Evolutionary conservation across 2,329 filamentous ascomycete species (phyloP).

Genomic region (Incumbomyces lentus): DNA sequence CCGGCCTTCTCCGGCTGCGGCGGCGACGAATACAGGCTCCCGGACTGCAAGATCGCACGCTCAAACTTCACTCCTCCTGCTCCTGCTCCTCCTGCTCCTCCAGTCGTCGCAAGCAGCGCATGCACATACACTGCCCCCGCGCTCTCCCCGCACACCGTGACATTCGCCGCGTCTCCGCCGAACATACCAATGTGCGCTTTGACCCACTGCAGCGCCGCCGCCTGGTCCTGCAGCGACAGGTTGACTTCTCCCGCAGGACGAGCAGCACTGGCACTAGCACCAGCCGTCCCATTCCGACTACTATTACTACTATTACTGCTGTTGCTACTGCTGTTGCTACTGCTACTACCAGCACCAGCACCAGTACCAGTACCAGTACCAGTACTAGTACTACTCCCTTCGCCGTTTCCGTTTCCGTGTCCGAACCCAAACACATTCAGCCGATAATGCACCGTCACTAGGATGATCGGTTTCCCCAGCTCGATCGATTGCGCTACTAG

Average conservation of each 20-base stretch:
- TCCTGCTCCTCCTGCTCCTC: no score
- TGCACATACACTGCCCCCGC: background rate
- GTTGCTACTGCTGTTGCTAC: no score
- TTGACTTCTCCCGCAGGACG: conserved; percentile 34
- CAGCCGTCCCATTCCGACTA: no score
- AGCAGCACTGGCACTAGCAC: no score
- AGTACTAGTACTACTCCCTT: no score
- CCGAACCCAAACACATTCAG: conserved; percentile 35
- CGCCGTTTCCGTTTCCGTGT: no score
- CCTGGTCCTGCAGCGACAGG: conserved; percentile 33
- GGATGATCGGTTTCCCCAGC: conserved; percentile 37
- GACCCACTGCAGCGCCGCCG: conserved; percentile 29
- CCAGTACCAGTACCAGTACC: no score
- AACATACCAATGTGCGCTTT: conserved; percentile 30
- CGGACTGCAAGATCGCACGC: conserved; percentile 1
- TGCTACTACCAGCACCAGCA: no score
- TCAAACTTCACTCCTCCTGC: background rate
- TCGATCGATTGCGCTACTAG: conserved; percentile 37
- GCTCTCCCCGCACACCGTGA: conserved; percentile 1
- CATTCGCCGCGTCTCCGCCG: conserved; percentile 27
- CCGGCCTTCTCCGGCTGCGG: background rate
- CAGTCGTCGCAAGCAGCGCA: background rate
- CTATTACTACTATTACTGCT: no score
- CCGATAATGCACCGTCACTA: conserved; percentile 40
- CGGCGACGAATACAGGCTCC: background rate